phyloP scores from a whole-genome alignment of 2,329 filamentous ascomycete genomes.

The Diaporthe batatas region DNA sequence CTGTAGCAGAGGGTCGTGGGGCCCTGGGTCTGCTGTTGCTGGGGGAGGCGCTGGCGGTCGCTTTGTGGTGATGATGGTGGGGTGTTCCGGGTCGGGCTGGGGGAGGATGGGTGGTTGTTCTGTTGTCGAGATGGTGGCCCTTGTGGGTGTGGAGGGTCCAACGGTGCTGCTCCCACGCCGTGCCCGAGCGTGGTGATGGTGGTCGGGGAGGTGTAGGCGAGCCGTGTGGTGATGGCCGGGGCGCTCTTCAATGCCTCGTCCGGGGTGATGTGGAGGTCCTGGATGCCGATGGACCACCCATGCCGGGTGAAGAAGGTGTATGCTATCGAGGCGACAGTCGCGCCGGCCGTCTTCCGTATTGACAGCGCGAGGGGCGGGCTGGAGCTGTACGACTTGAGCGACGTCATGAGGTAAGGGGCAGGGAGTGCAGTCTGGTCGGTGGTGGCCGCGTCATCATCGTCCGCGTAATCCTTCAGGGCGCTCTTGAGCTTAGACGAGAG shows the following conservation, averaged over 20 bases:
- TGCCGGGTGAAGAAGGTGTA: constrained; percentile 84
- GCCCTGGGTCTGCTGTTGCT: constrained; percentile 51
- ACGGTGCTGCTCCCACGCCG: neutral
- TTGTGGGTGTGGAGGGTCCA: constrained; percentile 19
- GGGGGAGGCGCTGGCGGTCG: neutral
- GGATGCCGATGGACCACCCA: constrained; percentile 92
- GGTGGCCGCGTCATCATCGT: neutral
- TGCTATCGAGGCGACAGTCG: constrained; percentile 84
- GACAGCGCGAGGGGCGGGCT: constrained; percentile 86
- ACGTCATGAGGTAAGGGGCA: constrained; percentile 75
- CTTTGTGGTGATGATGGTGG: neutral
- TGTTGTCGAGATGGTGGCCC: neutral
- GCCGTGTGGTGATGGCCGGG: constrained; percentile 54
- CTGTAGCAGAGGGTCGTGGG: constrained; percentile 77
- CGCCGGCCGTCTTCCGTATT: constrained; percentile 74
- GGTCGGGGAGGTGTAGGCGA: constrained; percentile 57
- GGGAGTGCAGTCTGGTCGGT: constrained; percentile 40
- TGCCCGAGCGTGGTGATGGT: constrained; percentile 27
- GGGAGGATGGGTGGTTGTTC: too few relatives aligned
- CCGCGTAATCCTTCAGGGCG: constrained; percentile 15
- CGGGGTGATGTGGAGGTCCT: constrained; percentile 78
- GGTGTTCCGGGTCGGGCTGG: neutral
- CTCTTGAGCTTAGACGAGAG: constrained; percentile 27
- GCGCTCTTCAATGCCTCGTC: constrained; percentile 12
- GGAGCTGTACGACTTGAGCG: constrained; percentile 83